These are phyloP conservation scores for Leishmania aethiopica DNA, from an alignment of 208 protist species.

Conservation along the genomic window DNA sequence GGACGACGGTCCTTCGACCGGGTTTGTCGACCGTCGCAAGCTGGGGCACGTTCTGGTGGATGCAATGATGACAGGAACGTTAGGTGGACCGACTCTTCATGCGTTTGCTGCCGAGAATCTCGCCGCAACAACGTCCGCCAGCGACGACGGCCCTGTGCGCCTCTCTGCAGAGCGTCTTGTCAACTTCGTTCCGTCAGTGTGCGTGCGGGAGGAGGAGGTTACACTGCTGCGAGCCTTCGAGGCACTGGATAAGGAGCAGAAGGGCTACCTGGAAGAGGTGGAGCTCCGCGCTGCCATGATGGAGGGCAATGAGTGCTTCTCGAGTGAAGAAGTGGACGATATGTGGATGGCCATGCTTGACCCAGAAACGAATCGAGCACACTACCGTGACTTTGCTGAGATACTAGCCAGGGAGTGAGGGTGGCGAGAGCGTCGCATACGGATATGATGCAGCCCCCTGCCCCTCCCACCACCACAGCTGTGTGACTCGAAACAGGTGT, in stretches of 20 bases:
- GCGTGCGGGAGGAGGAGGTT: slow-evolving; percentile 57
- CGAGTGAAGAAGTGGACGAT: slow-evolving; percentile 76
- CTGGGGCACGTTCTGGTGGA: slow-evolving; percentile 69
- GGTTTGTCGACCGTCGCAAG: slow-evolving; percentile 50
- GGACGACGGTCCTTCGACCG: slow-evolving; percentile 60
- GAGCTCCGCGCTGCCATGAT: slow-evolving; percentile 70
- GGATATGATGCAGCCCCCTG: background rate
- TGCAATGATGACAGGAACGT: slow-evolving; percentile 72
- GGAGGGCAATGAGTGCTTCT: slow-evolving; percentile 63
- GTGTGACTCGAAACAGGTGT: background rate
- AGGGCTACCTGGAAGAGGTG: slow-evolving; percentile 70
- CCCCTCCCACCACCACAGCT: background rate
- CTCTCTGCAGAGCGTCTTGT: slow-evolving; percentile 21
- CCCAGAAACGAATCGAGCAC: slow-evolving; percentile 66
- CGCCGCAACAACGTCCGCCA: background rate
- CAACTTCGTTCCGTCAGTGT: slow-evolving; percentile 32
- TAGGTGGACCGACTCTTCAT: slow-evolving; percentile 50
- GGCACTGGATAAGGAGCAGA: slow-evolving; percentile 57
- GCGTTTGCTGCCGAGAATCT: background rate
- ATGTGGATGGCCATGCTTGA: slow-evolving; percentile 79
- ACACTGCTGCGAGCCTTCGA: slow-evolving; percentile 75
- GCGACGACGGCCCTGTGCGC: background rate
- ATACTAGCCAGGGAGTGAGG: slow-evolving; percentile 71
- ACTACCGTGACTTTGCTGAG: slow-evolving; percentile 86
- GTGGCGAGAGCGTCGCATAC: background rate